Conservation (phyloP, 2,329 filamentous ascomycete species). For the Fusarium chaquense region DNA sequence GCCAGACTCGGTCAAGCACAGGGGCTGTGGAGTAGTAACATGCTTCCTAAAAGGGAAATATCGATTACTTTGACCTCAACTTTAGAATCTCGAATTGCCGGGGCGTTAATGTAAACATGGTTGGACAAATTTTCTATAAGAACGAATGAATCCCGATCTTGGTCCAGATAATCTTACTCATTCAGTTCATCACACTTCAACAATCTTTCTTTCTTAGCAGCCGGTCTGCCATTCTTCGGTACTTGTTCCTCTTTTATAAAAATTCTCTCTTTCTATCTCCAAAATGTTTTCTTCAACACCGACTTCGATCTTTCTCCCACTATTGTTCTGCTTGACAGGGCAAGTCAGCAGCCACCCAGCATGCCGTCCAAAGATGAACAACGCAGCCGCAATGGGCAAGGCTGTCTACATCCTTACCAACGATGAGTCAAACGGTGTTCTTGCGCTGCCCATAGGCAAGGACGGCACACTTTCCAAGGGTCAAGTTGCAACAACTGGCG, state of each 20-base stretch:
- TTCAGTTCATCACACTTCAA: not conserved
- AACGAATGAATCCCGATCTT: not conserved
- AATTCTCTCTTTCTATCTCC: too few relatives aligned
- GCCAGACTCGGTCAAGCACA: not conserved
- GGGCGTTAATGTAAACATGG: not conserved
- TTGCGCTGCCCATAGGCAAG: constrained; percentile 60
- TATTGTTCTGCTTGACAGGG: not conserved
- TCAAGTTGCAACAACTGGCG: constrained; percentile 59
- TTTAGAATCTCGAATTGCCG: not conserved
- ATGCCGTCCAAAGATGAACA: constrained; percentile 5
- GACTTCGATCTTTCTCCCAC: not conserved
- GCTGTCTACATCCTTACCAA: constrained; percentile 70
- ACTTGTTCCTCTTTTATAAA: not conserved
- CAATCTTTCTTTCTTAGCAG: constrained; percentile 8
- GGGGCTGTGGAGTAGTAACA: not conserved
- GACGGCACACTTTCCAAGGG: constrained; percentile 62
- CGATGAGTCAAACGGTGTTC: constrained; percentile 60
- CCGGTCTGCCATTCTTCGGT: not conserved
- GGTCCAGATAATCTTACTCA: not conserved
- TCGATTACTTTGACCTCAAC: not conserved
- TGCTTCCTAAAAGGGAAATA: constrained; percentile 5
- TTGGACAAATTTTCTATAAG: not conserved
- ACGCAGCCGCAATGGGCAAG: constrained; percentile 46
- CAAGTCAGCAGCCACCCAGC: constrained; percentile 16
- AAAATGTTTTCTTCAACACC: not conserved